Evolutionary conservation across 225 moss, liverwort and hornwort genomes (phyloP), one percentile per base, ranked within the genome.

Genomic region (Straminergon stramineum): DNA sequence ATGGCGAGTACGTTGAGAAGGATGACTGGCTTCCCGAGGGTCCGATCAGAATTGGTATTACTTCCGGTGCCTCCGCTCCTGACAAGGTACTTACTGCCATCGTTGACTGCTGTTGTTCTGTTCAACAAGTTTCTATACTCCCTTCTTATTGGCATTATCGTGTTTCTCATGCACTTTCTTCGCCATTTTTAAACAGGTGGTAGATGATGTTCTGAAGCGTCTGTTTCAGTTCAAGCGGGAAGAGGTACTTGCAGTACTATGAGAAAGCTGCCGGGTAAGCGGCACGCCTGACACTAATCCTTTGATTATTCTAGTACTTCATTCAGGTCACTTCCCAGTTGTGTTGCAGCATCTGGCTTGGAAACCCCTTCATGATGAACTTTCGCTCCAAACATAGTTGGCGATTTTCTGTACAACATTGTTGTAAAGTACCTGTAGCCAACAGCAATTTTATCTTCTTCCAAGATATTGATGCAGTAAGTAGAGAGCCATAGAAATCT

Each of bases 61-160:
- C 97, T 78, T 97, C 96, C 15, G 96, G 96, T 86, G 97, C 96
- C 86, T 97, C 96, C 62, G 96, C 97, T 78, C 96, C 96, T 74
- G 97, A 97, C 84, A 97, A 97, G 96, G 96, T 97, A 88, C 35
- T 51, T 71, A 53, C 75, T 61, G 32, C 51, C 52, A 57, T 57
- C 35, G 9, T 75, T 41, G 13, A 65, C 41, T n/a, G n/a, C 77
- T 48, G 30, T 68, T 83, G 43, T 64, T 82, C 65, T 75, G 21
- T 86, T 37, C 52, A 85, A 68, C 62, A 58, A 84, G n/a, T 66
- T 61, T 78, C 21, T 68, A 17, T 30, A 15, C 77, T 53, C 66
- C n/a, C n/a, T n/a, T 41, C 65, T 75, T 35, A 12, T 61, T 41
- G 82, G 17, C 56, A 55, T 41, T 74, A 64, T 81, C 68, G 61